Evolutionary conservation across 2,329 filamentous ascomycete genomes (phyloP), one percentile per base, ranked within the genome.

Genomic region (Colletotrichum cuscutae): DNA sequence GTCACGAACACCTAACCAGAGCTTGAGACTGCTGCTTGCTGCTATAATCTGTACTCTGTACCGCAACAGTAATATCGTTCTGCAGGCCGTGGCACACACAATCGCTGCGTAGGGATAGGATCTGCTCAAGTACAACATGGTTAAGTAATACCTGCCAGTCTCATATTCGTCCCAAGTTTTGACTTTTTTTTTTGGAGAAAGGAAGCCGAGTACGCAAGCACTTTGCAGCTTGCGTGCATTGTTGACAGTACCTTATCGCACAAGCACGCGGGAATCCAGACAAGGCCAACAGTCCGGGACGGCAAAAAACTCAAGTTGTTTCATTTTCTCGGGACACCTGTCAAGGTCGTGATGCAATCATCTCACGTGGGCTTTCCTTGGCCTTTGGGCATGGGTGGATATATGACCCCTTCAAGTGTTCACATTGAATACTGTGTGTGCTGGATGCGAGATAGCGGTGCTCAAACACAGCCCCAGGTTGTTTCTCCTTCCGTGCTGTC

Each of bases 181-280:
- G 28, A n/a, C 28, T 57, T 63, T 22, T 24, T 22, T 24, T 24
- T 32, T 22, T 32, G 24, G 42, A 22, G 19, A 22, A 49, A 22
- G 5, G 12, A 56, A 46, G 15, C 26, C 54, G 58, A 68, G 62
- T 70, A 60, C 53, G 59, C 26, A 46, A 52, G 30, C 35, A 15
- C 58, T 69, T 35, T 72, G 59, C 69, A 69, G 65, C 65, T 72
- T 63, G 58, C 58, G 60, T 60, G 60, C 71, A 65, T 60, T 73
- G 37, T 61, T 73, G 61, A 73, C 60, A 72, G 60, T 72, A 72
- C 66, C 56, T 61, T 65, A 56, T 52, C 46, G 58, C 52, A 42
- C 65, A 68, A 61, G 54, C 52, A 68, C 19, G 28, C 30, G 42
- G 30, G 42, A n/a, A 62, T 24, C n/a, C 26, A 53, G 37, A 11